These are phyloP conservation scores for Nasturtium officinale DNA, from an alignment of 345 rosid genomes.

Conservation along the genomic window DNA sequence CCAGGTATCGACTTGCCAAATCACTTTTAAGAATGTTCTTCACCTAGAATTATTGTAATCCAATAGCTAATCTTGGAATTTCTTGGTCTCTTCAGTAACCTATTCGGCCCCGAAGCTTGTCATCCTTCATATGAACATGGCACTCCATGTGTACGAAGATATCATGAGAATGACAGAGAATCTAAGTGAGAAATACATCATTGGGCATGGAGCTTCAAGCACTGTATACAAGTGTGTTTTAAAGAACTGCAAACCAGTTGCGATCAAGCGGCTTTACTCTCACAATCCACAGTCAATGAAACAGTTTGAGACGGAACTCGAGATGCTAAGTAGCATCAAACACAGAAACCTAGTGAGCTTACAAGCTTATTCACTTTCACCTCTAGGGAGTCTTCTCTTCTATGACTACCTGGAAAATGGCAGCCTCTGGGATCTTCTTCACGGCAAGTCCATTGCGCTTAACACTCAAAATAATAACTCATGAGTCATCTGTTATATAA, in stretches of 20 bases:
- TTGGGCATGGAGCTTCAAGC: constrained; percentile 92
- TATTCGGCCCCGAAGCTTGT: constrained; percentile 80
- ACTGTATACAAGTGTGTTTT: constrained; percentile 92
- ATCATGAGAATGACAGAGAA: constrained; percentile 99
- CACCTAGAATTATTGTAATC: neutral
- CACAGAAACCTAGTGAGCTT: constrained; percentile 92
- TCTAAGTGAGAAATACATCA: constrained; percentile 84
- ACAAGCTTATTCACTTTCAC: constrained; percentile 85
- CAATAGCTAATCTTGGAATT: constrained; percentile 15
- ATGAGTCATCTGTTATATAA: neutral
- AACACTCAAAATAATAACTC: neutral
- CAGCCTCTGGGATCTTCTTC: constrained; percentile 97
- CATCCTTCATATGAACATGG: constrained; percentile 97
- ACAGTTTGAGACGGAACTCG: constrained; percentile 92
- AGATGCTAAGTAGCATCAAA: constrained; percentile 85
- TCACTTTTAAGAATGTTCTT: neutral
- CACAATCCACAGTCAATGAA: constrained; percentile 77
- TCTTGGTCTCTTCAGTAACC: constrained; percentile 50
- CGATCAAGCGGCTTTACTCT: constrained; percentile 88
- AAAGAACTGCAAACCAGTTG: constrained; percentile 93
- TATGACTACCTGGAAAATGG: constrained; percentile 98
- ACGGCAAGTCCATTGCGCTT: constrained; percentile 56
- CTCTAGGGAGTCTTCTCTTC: constrained; percentile 84
- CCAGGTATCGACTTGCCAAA: constrained; percentile 57
- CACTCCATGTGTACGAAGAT: constrained; percentile 94